phyloP scores from a whole-genome alignment of 129 eudicot genomes.

The Silybum marianum region DNA sequence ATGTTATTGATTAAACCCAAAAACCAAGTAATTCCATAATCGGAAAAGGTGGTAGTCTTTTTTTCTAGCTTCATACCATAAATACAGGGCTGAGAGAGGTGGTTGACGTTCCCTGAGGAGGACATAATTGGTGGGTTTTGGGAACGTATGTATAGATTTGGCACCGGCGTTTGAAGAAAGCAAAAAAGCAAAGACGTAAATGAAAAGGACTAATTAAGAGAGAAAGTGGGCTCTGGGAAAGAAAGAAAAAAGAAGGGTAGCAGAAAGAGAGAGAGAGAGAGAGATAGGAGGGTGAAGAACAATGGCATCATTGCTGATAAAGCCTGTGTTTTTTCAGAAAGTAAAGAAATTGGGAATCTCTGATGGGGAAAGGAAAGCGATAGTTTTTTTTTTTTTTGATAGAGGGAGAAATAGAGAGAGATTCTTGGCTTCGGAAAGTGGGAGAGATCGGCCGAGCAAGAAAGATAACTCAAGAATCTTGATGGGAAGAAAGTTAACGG shows the following conservation, averaged over 20 bases:
- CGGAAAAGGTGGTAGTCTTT: background rate
- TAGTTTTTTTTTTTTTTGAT: background rate
- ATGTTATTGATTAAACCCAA: background rate
- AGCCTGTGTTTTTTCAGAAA: constrained; percentile 42
- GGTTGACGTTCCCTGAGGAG: constrained; percentile 60
- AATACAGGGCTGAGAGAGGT: constrained; percentile 66
- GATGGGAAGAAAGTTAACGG: constrained; percentile 33
- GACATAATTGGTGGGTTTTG: constrained; percentile 57
- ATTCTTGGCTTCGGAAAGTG: constrained; percentile 75
- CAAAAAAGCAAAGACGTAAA: constrained; percentile 46
- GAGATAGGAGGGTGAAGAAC: constrained; percentile 37
- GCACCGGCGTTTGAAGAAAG: constrained; percentile 39
- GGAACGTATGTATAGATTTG: constrained; percentile 49
- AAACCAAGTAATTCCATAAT: background rate
- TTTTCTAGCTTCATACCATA: constrained; percentile 48
- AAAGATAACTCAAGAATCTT: constrained; percentile 44
- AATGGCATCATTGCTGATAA: constrained; percentile 79
- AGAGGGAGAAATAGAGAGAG: constrained; percentile 35
- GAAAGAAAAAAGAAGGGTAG: constrained; percentile 32
- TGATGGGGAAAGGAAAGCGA: constrained; percentile 45
- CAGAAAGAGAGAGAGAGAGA: constrained; percentile 25
- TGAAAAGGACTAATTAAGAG: constrained; percentile 63
- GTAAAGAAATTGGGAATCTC: constrained; percentile 52
- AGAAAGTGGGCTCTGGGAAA: constrained; percentile 23
- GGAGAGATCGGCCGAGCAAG: constrained; percentile 51